These are phyloP conservation scores for Trichocladium antarcticum DNA, from an alignment of 495 filamentous ascomycete genomes.

Conservation along the genomic window DNA sequence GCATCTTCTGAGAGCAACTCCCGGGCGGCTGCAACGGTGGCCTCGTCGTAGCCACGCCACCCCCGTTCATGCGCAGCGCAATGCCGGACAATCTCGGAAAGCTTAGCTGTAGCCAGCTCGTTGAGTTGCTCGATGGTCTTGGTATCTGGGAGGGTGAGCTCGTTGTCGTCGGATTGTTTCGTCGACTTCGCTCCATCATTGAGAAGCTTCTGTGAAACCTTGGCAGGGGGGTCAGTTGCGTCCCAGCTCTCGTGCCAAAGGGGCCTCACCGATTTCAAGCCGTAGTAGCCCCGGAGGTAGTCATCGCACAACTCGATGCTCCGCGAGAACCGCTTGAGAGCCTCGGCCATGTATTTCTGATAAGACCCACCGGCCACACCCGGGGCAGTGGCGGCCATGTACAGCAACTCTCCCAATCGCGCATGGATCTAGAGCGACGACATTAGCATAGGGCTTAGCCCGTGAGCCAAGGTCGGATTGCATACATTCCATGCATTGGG, in stretches of 20 bases:
- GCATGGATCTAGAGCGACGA: slow-evolving; percentile 59
- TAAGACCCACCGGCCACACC: slow-evolving; percentile 32
- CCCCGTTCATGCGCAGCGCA: slow-evolving; percentile 48
- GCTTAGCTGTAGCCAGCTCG: slow-evolving; percentile 56
- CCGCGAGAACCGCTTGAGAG: slow-evolving; percentile 72
- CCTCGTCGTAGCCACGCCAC: slow-evolving; percentile 60
- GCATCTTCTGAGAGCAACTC: slow-evolving; percentile 49
- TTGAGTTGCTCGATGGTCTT: slow-evolving; percentile 57
- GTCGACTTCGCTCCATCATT: slow-evolving; percentile 23
- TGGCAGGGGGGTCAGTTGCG: slow-evolving; percentile 15
- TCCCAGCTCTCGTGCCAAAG: not conserved
- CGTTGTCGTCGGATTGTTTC: slow-evolving; percentile 29
- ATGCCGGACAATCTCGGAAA: slow-evolving; percentile 63
- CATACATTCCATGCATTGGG: slow-evolving; percentile 93
- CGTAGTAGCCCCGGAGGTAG: slow-evolving; percentile 87
- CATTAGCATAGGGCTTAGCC: slow-evolving; percentile 21
- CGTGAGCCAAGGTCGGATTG: slow-evolving; percentile 10
- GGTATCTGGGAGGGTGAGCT: slow-evolving; percentile 35
- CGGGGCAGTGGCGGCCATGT: slow-evolving; percentile 48
- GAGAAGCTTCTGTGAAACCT: slow-evolving; percentile 35
- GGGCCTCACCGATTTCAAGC: slow-evolving; percentile 62
- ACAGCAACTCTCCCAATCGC: slow-evolving; percentile 70
- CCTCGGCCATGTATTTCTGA: slow-evolving; percentile 49
- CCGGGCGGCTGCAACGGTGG: slow-evolving; percentile 67
- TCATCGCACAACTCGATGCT: slow-evolving; percentile 89